Base-by-base conservation (phyloP, 345 rosid species). In the Linum lewisii region DNA sequence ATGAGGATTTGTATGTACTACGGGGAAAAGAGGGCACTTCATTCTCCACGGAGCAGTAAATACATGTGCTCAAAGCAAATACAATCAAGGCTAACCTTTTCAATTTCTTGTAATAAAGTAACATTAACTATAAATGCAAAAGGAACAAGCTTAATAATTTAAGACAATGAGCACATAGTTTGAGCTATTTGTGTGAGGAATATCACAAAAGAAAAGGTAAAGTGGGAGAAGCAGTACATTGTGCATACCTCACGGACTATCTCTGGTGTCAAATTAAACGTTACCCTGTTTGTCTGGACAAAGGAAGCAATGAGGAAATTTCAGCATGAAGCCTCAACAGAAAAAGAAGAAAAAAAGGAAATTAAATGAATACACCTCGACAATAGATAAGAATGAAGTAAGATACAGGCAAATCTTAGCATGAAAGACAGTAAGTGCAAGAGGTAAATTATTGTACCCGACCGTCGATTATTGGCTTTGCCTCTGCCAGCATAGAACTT, bases 251-350 rank as follows among this genome's bases (percentile, higher is more conserved):
- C 94, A 67, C 84, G 80, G 62, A 87, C 89, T 22, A 88, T 72
- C 84, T 91, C 98, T 8, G 95, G 81, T 3, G 96, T 84, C 73
- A 86, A 78, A 74, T 75, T 89, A 76, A 84, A 93, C 13, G 92
- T 93, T 67, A 89, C 89, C 63, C 80, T 85, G 83, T 93, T 93
- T 26, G 99, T 78, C 97, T 93, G 96, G 72, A 75, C 66, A 58
- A 54, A 72, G 53, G 34, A 56, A 64, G 20, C 15, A 44, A n/a
- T 50, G 20, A 50, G 10, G 16, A 38, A 9, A 13, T 38, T 38
- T 38, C 45, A 38, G 24, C 24, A 52, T 52, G 55, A 52, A 10
- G 24, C 55, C 21, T 26, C 32, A 24, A 22, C 7, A 20, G 42
- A 34, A 56, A 23, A 57, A n/a, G n/a, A n/a, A n/a, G n/a, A 14